phyloP scores from a whole-genome alignment of 768 basidiomycete species.

The Leccinum rimulosum region DNA sequence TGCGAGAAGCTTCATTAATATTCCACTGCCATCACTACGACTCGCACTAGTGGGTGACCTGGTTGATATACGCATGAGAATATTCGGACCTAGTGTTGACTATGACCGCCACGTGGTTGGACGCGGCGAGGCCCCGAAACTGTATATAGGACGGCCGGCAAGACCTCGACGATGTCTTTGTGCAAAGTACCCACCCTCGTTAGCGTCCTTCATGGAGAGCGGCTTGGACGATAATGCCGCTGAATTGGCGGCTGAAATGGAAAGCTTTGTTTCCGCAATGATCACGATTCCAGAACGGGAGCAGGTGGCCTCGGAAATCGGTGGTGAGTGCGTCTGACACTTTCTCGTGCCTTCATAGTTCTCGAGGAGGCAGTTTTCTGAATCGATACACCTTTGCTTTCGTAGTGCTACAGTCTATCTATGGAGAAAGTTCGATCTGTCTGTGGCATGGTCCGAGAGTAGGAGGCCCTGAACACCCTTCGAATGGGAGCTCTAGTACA shows the following conservation, averaged over 20 bases:
- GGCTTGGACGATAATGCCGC: conserved; percentile 6
- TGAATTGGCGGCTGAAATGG: conserved; percentile 21
- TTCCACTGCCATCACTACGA: too few species aligned
- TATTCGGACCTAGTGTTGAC: not conserved
- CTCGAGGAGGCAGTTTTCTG: not conserved
- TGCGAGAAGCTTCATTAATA: too few species aligned
- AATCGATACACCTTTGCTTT: conserved; percentile 3
- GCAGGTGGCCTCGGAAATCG: conserved; percentile 46
- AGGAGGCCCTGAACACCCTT: conserved; percentile 10
- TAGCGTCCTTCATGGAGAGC: conserved; percentile 15
- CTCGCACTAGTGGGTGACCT: too few species aligned
- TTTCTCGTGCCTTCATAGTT: not conserved
- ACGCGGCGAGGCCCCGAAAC: conserved; percentile 9
- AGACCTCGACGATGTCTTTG: conserved; percentile 11
- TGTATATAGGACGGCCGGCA: not conserved
- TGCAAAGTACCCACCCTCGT: not conserved
- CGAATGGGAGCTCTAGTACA: conserved; percentile 1
- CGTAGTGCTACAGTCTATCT: conserved; percentile 75
- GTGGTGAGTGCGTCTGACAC: conserved; percentile 30
- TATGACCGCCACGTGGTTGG: not conserved
- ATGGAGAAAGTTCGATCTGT: conserved; percentile 65
- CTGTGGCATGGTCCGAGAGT: conserved; percentile 47
- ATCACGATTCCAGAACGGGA: conserved; percentile 37
- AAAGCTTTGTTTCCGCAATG: conserved; percentile 28
- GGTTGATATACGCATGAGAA: not conserved